Conservation (phyloP, 2,329 filamentous ascomycete genomes). For the Magnaporthiopsis rhizophila region DNA sequence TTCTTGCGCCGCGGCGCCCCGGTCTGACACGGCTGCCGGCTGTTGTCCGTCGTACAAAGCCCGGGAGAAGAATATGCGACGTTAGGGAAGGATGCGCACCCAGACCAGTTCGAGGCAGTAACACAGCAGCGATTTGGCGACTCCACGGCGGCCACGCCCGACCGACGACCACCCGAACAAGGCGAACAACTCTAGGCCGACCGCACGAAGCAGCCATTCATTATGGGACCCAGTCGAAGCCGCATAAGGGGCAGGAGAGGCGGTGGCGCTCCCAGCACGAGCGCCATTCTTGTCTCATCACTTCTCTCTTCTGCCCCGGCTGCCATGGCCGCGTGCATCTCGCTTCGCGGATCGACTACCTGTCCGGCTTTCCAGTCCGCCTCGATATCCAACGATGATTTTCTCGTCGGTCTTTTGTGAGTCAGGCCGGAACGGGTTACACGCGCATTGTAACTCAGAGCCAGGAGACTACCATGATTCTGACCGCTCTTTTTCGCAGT, state of each 20-base stretch:
- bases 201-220: neutral
- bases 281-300: constrained; percentile 14
- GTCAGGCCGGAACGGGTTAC: constrained; percentile 21
- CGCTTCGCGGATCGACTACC: constrained; percentile 58
- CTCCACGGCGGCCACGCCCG: neutral
- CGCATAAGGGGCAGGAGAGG: constrained; percentile 12
- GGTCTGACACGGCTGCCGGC: no score
- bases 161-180: constrained; percentile 2
- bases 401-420: constrained; percentile 56
- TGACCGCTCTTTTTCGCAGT: constrained; percentile 34
- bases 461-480: neutral
- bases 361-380: constrained; percentile 66
- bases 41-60: neutral
- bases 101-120: constrained; percentile 1
- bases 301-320: constrained; percentile 27
- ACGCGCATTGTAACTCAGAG: neutral
- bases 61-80: neutral
- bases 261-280: constrained; percentile 9
- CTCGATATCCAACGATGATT: constrained; percentile 58
- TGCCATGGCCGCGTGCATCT: constrained; percentile 45
- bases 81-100: neutral
- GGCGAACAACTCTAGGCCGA: neutral
- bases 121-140: constrained; percentile 1
- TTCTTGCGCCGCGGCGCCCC: neutral
- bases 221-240: constrained; percentile 5